Base-by-base conservation (phyloP, 139 green algal genomes). In the Chlamydomonas sphaeroides region DNA sequence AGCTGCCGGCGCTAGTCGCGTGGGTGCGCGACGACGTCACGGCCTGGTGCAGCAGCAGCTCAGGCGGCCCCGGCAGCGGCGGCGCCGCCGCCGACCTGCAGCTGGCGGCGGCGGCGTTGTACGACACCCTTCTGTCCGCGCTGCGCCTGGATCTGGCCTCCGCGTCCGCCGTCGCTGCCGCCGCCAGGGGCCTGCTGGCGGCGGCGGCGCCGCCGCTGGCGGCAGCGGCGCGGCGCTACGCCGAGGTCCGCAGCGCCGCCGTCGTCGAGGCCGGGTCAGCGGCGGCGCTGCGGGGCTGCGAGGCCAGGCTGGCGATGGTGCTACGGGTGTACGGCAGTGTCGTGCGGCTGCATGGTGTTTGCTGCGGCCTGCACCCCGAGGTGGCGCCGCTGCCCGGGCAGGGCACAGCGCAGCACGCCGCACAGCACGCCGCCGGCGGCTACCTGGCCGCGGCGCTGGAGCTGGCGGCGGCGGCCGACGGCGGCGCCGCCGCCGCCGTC, bases 101-200 rank as follows among this genome's bases (percentile, higher is more conserved):
- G 25, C 80, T 86, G n/a, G 80, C 80, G 21, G 59, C 73, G 5
- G 61, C 61, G 4, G 14, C 32, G 35, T 26, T 86, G 68, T 78
- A 80, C 57, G 61, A 70, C 57, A 67, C 53, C 17, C 23, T 78
- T 3, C 26, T 80, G n/a, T 21, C 41, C 17, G 23, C 59, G 35
- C 10, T 80, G 23, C 68, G 68, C 7, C n/a, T 78, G 56, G 68
- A 79, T 8, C 79, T 85, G 0, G 38, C 79, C 0, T 67, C 68
- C 32, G 79, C 79, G 1, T 4, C 66, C 32, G 30, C 68, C 1
- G 68, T 65, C 30, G 41, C 17, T 26, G 56, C 39, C 63, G 80
- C 80, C 2, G 63, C 49, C 48, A 14, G 36, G 1, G n/a, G 15
- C 30, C 74, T 81, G 39, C 74, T 81, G 41, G 41, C 15, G 41